These are phyloP conservation scores for Neofusicoccum sp. DNA, from an alignment of 2,329 filamentous ascomycete genomes.

Conservation along the genomic window DNA sequence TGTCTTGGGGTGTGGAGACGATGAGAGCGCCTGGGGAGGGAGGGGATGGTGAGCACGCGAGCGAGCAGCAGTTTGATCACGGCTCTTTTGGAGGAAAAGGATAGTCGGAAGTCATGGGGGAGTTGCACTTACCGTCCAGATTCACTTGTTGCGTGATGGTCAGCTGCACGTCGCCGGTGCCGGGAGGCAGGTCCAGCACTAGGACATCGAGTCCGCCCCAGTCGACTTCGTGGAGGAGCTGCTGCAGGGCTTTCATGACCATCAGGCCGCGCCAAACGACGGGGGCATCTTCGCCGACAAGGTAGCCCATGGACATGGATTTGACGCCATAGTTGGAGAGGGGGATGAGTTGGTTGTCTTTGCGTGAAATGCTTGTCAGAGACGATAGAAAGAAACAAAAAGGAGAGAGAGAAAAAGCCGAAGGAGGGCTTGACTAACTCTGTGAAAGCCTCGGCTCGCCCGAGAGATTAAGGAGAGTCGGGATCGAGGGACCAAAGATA, in stretches of 20 bases:
- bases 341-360: conserved; percentile 78
- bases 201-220: conserved; percentile 89
- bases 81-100: not conserved
- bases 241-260: conserved; percentile 96
- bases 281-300: conserved; percentile 74
- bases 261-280: conserved; percentile 95
- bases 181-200: conserved; percentile 86
- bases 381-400: not conserved
- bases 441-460: conserved; percentile 74
- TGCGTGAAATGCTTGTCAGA: no score
- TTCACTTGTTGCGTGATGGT: conserved; percentile 94
- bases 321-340: conserved; percentile 93
- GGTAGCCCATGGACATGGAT: conserved; percentile 98
- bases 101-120: no score
- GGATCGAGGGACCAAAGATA: conserved; percentile 94
- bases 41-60: not conserved
- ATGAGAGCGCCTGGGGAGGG: conserved; percentile 66
- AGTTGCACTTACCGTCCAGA: conserved; percentile 64
- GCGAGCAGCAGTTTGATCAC: not conserved
- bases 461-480: conserved; percentile 79
- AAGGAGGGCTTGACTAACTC: conserved; percentile 51
- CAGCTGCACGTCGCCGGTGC: conserved; percentile 92
- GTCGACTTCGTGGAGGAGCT: conserved; percentile 90
- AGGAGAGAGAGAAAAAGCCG: not conserved
- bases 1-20: conserved; percentile 88